Conservation (phyloP, 2,329 filamentous ascomycete genomes). For the Colletotrichum echinochloae region DNA sequence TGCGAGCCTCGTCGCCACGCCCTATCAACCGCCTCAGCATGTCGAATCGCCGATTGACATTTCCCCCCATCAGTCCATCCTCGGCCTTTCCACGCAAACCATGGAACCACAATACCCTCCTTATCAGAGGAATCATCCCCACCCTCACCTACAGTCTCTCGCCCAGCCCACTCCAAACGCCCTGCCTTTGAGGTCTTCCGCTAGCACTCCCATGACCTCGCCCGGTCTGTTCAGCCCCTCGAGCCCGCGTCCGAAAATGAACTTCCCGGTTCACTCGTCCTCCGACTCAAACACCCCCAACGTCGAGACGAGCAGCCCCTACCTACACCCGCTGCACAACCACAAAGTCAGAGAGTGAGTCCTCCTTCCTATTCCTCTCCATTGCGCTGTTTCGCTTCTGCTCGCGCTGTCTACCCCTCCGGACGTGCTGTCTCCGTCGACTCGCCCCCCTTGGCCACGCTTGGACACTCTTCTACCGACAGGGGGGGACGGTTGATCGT, state of each 20-base stretch:
- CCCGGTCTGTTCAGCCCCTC: slow-evolving; percentile 71
- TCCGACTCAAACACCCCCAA: slow-evolving; percentile 68
- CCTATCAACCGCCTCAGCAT: slow-evolving; percentile 37
- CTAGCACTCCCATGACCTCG: slow-evolving; percentile 70
- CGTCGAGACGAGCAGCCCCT: slow-evolving; percentile 66
- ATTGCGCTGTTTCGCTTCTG: neutral
- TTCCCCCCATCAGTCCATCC: slow-evolving; percentile 29
- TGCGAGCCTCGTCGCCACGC: slow-evolving; percentile 39
- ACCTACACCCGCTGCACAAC: slow-evolving; percentile 77
- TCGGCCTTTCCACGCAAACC: slow-evolving; percentile 7
- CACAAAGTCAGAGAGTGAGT: slow-evolving; percentile 83
- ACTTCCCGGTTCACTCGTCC: slow-evolving; percentile 54
- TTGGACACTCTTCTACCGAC: slow-evolving; percentile 9
- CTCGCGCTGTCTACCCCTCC: neutral
- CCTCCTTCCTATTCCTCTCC: neutral
- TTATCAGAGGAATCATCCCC: slow-evolving; percentile 28
- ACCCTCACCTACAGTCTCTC: slow-evolving; percentile 38
- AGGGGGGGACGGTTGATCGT: neutral
- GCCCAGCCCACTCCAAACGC: slow-evolving; percentile 50
- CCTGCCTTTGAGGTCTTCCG: slow-evolving; percentile 61
- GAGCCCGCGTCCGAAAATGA: slow-evolving; percentile 54
- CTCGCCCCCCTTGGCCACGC: neutral
- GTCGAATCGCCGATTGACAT: slow-evolving; percentile 40
- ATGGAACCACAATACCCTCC: slow-evolving; percentile 36
- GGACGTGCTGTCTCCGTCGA: neutral